phyloP scores from a whole-genome alignment of 495 filamentous ascomycete species.

The Penicillium cinerascens region DNA sequence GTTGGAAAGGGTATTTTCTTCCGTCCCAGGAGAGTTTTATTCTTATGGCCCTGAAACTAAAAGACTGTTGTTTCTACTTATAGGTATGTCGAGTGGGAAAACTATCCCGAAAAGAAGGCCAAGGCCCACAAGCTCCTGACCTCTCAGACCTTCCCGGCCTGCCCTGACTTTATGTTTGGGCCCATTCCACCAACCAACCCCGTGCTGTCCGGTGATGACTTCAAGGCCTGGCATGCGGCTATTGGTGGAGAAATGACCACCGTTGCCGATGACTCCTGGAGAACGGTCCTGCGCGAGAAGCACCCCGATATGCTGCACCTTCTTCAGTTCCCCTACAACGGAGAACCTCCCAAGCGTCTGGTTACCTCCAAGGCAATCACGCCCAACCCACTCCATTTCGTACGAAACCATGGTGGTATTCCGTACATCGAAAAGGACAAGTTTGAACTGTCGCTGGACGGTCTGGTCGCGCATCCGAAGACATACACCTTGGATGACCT shows the following conservation, averaged over 20 bases:
- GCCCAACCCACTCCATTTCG: constrained; percentile 57
- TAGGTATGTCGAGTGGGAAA: constrained; percentile 66
- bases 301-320: constrained; percentile 63
- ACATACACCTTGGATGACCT: constrained; percentile 53
- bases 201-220: constrained; percentile 58
- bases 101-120: constrained; percentile 61
- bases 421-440: constrained; percentile 55
- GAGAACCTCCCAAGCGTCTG: constrained; percentile 55
- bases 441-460: constrained; percentile 51
- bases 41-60: background rate
- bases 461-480: constrained; percentile 54
- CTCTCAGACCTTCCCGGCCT: constrained; percentile 53
- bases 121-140: constrained; percentile 53
- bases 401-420: constrained; percentile 66
- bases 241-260: constrained; percentile 47
- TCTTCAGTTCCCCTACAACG: constrained; percentile 69
- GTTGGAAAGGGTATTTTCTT: constrained; percentile 33
- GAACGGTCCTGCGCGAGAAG: constrained; percentile 57
- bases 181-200: constrained; percentile 62
- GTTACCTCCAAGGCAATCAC: constrained; percentile 53
- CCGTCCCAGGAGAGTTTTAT: background rate
- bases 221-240: constrained; percentile 63
- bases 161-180: constrained; percentile 57
- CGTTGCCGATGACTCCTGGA: constrained; percentile 55
- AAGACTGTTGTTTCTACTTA: background rate